Percentiles rank a stretch among this genome's conserved stretches.
phyloP scores from a whole-genome alignment of 1,284 basidiomycete genomes.

The Spongiforma sp. region DNA sequence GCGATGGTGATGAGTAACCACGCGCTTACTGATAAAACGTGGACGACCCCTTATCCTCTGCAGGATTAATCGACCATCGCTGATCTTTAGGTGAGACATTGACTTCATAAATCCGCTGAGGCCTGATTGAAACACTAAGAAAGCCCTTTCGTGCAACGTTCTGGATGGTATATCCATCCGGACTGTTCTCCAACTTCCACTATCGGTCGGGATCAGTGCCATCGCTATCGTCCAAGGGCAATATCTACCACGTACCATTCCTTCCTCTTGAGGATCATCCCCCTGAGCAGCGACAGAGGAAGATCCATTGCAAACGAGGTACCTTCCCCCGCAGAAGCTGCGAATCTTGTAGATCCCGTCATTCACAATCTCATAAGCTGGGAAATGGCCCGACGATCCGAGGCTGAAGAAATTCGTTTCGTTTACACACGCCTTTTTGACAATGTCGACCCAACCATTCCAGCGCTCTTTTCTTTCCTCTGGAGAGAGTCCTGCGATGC shows the following conservation, averaged over 20 bases:
- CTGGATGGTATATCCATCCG: slow-evolving; percentile 6
- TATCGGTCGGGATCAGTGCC: not conserved
- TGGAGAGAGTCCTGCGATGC: not conserved
- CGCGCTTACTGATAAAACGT: not conserved
- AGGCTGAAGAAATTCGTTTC: slow-evolving; percentile 11
- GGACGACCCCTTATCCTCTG: not conserved
- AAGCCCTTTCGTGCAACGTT: not conserved
- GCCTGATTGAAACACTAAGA: not conserved
- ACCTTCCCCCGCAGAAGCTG: slow-evolving; percentile 4
- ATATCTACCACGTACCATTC: slow-evolving; percentile 3
- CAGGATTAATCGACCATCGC: slow-evolving; percentile 11
- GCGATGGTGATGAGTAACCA: no score
- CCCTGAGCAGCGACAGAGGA: not conserved
- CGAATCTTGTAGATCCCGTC: slow-evolving; percentile 13
- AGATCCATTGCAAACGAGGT: not conserved
- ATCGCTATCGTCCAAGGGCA: not conserved
- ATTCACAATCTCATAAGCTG: slow-evolving; percentile 6
- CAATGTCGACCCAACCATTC: not conserved
- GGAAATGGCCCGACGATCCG: not conserved
- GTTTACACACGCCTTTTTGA: slow-evolving; percentile 4
- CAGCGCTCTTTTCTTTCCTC: not conserved
- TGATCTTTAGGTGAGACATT: not conserved
- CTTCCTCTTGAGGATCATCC: not conserved
- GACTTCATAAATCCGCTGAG: slow-evolving; percentile 6
- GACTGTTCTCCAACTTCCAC: slow-evolving; percentile 8